Evolutionary conservation across 495 filamentous ascomycete species (phyloP).

Genomic region (Penicillium goetzii): DNA sequence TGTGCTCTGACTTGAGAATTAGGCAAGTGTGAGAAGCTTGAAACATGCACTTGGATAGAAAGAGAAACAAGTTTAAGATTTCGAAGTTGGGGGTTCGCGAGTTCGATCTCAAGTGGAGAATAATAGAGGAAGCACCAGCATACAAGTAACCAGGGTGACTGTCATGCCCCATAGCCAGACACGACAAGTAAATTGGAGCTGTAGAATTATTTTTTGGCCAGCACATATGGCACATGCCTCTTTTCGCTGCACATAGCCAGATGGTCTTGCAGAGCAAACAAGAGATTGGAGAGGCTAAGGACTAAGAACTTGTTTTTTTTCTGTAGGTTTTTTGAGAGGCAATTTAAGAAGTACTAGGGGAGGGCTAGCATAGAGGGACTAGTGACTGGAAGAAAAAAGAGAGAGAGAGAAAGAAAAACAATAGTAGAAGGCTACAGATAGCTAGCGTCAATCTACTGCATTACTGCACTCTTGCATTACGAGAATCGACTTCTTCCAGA

Average conservation of each 20-base stretch:
- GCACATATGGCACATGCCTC: constrained; percentile 25
- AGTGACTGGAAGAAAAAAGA: neutral
- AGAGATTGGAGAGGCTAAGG: constrained; percentile 11
- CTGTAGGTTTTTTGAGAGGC: constrained; percentile 1
- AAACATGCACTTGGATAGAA: constrained; percentile 14
- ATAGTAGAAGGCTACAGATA: constrained; percentile 1
- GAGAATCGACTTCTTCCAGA: constrained; percentile 10
- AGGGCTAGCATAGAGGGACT: neutral
- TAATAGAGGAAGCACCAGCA: constrained; percentile 10
- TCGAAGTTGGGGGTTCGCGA: neutral
- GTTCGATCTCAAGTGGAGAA: constrained; percentile 2
- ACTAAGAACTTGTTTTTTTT: constrained; percentile 2
- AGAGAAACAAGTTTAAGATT: constrained; percentile 7
- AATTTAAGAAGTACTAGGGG: neutral
- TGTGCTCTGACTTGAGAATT: neutral
- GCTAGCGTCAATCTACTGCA: constrained; percentile 7
- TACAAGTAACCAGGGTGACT: constrained; percentile 25
- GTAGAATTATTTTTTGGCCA: constrained; percentile 22
- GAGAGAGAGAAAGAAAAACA: neutral
- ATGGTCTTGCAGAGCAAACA: constrained; percentile 19
- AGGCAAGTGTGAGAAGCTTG: constrained; percentile 20
- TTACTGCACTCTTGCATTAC: constrained; percentile 12
- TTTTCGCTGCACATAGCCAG: constrained; percentile 24
- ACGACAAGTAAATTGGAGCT: constrained; percentile 27
- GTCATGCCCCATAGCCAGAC: constrained; percentile 16